phyloP scores from a whole-genome alignment of 192 early-diverging fungal species.

The Mortierella claussenii region DNA sequence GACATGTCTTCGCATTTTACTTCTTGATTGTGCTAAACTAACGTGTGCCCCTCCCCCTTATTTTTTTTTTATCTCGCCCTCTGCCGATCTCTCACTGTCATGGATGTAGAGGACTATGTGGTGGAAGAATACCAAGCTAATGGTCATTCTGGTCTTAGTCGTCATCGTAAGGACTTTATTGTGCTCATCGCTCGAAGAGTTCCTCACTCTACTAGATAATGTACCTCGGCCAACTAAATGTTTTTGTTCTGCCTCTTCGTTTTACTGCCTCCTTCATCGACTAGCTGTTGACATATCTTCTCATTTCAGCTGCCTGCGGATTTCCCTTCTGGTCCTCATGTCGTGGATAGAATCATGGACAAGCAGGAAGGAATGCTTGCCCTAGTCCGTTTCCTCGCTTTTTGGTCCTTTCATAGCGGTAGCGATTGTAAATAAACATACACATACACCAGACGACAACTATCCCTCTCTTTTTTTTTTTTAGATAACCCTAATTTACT shows the following conservation, averaged over 20 bases:
- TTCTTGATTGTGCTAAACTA: too few species aligned
- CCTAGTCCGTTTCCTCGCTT: too few species aligned
- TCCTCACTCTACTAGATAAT: neutral
- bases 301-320: conserved; percentile 80
- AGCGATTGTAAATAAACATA: too few species aligned
- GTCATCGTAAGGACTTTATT: conserved; percentile 60
- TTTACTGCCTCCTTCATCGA: neutral
- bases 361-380: too few species aligned
- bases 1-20: conserved; percentile 78
- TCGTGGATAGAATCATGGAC: conserved; percentile 19
- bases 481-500: conserved; percentile 11
- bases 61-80: too few species aligned
- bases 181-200: neutral
- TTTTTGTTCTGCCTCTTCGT: neutral
- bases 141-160: conserved; percentile 72
- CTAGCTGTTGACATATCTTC: conserved; percentile 79
- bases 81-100: too few species aligned
- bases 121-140: conserved; percentile 94
- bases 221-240: too few species aligned
- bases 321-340: conserved; percentile 68
- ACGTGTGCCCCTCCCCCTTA: too few species aligned
- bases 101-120: conserved; percentile 89
- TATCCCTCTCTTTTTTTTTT: neutral
- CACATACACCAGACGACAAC: neutral
- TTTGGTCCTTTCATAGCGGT: too few species aligned